Base-by-base conservation (phyloP, 352 stramenopile genomes). In the Globisporangium iwayamae region DNA sequence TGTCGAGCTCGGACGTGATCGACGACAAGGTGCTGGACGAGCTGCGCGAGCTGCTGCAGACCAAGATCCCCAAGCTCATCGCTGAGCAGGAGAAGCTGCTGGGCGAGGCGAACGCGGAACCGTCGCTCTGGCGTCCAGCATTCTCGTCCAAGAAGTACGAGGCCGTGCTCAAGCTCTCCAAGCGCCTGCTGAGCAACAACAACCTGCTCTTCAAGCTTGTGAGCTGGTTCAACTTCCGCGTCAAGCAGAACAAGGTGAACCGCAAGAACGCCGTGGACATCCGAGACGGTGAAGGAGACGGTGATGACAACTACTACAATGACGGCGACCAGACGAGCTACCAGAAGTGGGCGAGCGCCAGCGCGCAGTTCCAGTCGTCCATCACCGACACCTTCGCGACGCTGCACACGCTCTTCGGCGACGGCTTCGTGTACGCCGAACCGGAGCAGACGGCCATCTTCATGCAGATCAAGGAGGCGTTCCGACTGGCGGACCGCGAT, bases 381-480 rank as follows among this genome's bases (percentile, higher is more conserved):
- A 72, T 91, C 2, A 70, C 64, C 3, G 83, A 94, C 43, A 82
- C 76, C 1, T 94, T 94, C 58, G 68, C 84, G 32, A 94, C 85
- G n/a, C 66, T 94, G 28, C 62, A 89, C 39, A 76, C 80, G 63
- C 72, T 94, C 7, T 94, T 94, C 54, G 72, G 83, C 28, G 79
- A 92, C 16, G 73, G 73, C 2, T 94, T 94, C 64, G 59, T 83
- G 39, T 94, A 92, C 64, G 78, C 85, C 0, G 80, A 94, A 30
- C 76, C 81, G 22, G 85, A 94, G 25, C 79, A 94, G 54, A 92
- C 85, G 0, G 85, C 85, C 14, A 67, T 94, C 54, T 94, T 92
- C 64, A 90, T 94, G 85, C 85, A 94, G 63, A 94, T 94, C 73
- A 94, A 94, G 64, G 83, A 94, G 60, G 85, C 85, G 0, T 94